These are phyloP conservation scores for Phragmites australis DNA, from an alignment of 176 grass and related monocot genomes.

Conservation along the genomic window DNA sequence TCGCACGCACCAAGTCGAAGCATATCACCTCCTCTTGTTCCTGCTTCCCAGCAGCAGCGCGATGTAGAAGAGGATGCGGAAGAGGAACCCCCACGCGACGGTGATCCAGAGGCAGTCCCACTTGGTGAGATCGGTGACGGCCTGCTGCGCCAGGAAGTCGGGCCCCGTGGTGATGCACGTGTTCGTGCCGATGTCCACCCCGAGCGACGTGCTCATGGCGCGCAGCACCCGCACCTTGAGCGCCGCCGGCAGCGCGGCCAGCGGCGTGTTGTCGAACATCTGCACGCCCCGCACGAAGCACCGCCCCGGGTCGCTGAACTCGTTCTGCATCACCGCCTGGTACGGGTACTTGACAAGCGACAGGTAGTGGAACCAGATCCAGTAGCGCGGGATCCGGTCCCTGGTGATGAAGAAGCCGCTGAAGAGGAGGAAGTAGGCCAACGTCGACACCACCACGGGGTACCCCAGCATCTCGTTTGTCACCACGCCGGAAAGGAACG, in stretches of 20 bases:
- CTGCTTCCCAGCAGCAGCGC: slow-evolving; percentile 76
- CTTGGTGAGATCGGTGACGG: slow-evolving; percentile 75
- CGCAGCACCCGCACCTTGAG: slow-evolving; percentile 71
- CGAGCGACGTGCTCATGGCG: slow-evolving; percentile 66
- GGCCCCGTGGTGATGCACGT: slow-evolving; percentile 88
- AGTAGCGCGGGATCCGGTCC: slow-evolving; percentile 76
- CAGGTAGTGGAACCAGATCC: slow-evolving; percentile 99
- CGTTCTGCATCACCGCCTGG: slow-evolving; percentile 93
- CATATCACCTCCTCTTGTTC: slow-evolving; percentile 76
- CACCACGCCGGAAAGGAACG: slow-evolving; percentile 90
- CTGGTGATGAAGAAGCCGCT: slow-evolving; percentile 98
- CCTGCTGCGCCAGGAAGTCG: slow-evolving; percentile 70
- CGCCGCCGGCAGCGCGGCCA: slow-evolving; percentile 45
- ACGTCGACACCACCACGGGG: slow-evolving; percentile 78
- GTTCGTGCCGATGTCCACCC: slow-evolving; percentile 51
- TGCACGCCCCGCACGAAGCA: slow-evolving; percentile 89
- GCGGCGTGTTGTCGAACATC: slow-evolving; percentile 98
- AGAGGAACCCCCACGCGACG: slow-evolving; percentile 86
- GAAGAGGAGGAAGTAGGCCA: slow-evolving; percentile 95
- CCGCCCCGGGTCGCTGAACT: slow-evolving; percentile 66
- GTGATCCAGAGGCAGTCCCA: slow-evolving; percentile 97
- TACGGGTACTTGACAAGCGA: slow-evolving; percentile 98
- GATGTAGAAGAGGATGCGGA: slow-evolving; percentile 86
- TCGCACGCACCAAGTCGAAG: neutral
- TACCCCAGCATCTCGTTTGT: slow-evolving; percentile 77